Evolutionary conservation across 73 alveolate species (phyloP).

Genomic region (Tetrahymena thermophila): DNA sequence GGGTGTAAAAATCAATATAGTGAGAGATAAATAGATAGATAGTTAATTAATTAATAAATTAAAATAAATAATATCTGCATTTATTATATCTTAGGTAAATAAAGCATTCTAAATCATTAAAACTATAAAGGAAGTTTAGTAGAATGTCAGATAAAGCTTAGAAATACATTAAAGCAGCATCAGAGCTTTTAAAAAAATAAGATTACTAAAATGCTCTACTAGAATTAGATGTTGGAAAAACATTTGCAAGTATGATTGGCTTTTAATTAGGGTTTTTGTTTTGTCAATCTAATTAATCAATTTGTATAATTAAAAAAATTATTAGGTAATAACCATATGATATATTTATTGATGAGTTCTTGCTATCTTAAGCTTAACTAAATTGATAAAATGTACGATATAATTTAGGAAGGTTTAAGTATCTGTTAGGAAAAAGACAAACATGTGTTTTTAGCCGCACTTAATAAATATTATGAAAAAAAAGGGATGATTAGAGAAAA

Average conservation of each 20-base stretch:
- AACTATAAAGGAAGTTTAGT: neutral
- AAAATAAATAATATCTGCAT: neutral
- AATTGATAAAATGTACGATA: neutral
- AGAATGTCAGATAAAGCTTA: neutral
- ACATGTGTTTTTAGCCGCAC: neutral
- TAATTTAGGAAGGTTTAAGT: neutral
- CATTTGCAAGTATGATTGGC: neutral
- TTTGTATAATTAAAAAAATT: no score
- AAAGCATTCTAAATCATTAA: neutral
- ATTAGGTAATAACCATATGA: neutral
- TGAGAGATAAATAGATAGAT: no score
- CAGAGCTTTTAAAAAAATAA: neutral
- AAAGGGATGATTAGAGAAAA: neutral
- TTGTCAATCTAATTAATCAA: neutral
- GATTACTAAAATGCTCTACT: neutral
- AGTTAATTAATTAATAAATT: neutral
- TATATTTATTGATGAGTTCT: neutral
- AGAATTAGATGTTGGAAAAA: neutral
- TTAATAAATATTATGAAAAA: neutral
- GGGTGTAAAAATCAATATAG: neutral
- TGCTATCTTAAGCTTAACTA: neutral
- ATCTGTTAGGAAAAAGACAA: neutral
- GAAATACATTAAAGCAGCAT: neutral
- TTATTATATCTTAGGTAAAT: neutral
- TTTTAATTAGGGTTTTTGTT: neutral